A percentile compares a stretch with the other conserved stretches of the same genome.
These are phyloP conservation scores for Lindgomyces ingoldianus DNA, from an alignment of 495 filamentous ascomycete species.

Conservation along the genomic window DNA sequence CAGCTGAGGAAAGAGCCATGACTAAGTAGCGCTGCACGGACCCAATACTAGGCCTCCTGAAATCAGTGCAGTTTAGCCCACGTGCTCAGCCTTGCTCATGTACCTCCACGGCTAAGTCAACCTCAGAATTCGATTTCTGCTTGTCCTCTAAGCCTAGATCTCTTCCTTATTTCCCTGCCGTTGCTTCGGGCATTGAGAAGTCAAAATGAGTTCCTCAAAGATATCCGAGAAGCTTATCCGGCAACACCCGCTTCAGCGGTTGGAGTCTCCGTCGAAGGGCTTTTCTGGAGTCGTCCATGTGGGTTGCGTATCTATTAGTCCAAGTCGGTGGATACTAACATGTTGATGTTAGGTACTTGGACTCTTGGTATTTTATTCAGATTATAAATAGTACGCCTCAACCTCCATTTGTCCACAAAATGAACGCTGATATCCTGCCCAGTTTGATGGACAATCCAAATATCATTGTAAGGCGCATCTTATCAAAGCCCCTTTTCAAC, in stretches of 20 bases:
- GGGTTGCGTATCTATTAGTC: conserved; percentile 20
- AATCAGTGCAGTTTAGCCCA: neutral
- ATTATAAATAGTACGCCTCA: conserved; percentile 62
- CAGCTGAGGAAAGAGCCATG: neutral
- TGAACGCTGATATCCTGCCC: conserved; percentile 11
- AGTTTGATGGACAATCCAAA: conserved; percentile 50
- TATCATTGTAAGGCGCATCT: conserved; percentile 21
- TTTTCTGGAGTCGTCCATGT: conserved; percentile 72
- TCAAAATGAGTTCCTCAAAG: conserved; percentile 17
- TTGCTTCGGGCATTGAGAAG: neutral
- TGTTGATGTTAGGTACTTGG: conserved; percentile 49
- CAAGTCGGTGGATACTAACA: neutral
- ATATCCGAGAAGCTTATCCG: conserved; percentile 14
- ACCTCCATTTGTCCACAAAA: neutral
- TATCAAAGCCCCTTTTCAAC: neutral
- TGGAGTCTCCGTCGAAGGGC: conserved; percentile 68
- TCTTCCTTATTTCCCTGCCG: neutral
- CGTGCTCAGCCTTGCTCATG: neutral
- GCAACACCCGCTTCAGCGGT: conserved; percentile 70
- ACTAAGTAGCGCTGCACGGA: neutral
- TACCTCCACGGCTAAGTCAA: neutral
- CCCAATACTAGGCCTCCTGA: neutral
- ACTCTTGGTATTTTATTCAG: conserved; percentile 66
- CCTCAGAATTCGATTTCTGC: neutral
- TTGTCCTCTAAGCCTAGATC: no score